Percentiles rank a stretch among this genome's conserved stretches.
Evolutionary conservation across 1,284 basidiomycete genomes (phyloP).

Genomic region (Quambalaria eucalypti): DNA sequence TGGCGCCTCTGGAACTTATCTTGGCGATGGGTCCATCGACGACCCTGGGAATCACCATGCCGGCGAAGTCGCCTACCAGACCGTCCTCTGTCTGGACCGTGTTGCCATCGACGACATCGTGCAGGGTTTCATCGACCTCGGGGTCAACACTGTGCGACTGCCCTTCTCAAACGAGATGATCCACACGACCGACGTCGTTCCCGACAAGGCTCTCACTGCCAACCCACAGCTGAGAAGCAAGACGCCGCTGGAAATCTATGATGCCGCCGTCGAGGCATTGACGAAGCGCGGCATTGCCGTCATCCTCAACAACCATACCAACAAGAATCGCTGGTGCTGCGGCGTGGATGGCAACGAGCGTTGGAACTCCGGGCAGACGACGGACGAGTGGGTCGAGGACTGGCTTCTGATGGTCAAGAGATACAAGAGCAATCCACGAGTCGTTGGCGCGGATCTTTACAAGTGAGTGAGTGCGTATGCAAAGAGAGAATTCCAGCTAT

Average conservation of each 20-base stretch:
- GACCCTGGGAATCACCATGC: conserved; percentile 10
- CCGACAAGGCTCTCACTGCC: conserved; percentile 66
- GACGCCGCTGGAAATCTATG: conserved; percentile 11
- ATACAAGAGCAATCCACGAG: conserved; percentile 8
- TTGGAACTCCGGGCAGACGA: conserved; percentile 9
- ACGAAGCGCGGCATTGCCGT: conserved; percentile 11
- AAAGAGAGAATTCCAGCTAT: no score
- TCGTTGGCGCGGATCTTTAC: conserved; percentile 13
- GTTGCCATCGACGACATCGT: conserved; percentile 45
- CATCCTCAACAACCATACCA: conserved; percentile 13
- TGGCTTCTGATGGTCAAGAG: conserved; percentile 8
- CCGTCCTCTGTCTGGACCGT: conserved; percentile 47
- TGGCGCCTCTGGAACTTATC: conserved; percentile 55
- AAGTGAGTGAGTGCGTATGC: conserved; percentile 2
- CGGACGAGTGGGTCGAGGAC: conserved; percentile 4
- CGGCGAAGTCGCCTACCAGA: conserved; percentile 11
- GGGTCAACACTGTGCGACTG: conserved; percentile 69
- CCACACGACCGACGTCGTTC: conserved; percentile 70
- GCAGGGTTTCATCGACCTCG: conserved; percentile 47
- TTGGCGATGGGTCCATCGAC: conserved; percentile 51
- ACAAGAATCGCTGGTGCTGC: conserved; percentile 12
- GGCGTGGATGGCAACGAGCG: conserved; percentile 8
- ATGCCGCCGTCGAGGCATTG: conserved; percentile 5
- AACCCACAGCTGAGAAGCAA: conserved; percentile 56
- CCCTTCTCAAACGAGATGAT: conserved; percentile 81